Conservation (phyloP, 163 green algal genomes). For the Coccomyxa subellipsoidea region DNA sequence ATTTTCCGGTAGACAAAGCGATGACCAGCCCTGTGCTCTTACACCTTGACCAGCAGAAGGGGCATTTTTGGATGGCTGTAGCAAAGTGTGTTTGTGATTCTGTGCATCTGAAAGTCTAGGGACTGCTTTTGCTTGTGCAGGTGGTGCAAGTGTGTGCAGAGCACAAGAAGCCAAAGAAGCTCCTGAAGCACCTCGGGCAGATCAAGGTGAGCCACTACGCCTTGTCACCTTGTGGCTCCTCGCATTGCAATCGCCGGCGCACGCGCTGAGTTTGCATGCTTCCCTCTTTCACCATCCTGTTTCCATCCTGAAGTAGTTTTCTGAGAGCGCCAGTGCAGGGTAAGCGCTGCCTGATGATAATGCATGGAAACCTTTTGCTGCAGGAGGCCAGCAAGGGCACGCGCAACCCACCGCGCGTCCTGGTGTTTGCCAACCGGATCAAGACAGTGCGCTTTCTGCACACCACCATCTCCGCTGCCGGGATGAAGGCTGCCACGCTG, state of each 20-base stretch:
- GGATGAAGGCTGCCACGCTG: conserved; percentile 53
- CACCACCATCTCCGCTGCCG: conserved; percentile 38
- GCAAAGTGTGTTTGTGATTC: not conserved
- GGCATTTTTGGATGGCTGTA: too few species aligned
- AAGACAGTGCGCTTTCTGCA: conserved; percentile 78
- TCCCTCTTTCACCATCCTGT: too few species aligned
- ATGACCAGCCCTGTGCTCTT: too few species aligned
- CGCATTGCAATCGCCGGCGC: too few species aligned
- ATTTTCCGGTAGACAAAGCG: too few species aligned
- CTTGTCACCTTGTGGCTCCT: too few species aligned
- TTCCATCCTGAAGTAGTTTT: too few species aligned
- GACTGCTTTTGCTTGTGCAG: not conserved
- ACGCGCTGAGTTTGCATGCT: too few species aligned
- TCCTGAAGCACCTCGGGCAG: conserved; percentile 73
- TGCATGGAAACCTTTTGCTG: not conserved
- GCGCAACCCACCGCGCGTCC: conserved; percentile 65
- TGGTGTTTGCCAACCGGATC: conserved; percentile 87
- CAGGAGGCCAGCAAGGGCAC: conserved; percentile 4
- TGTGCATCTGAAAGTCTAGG: not conserved
- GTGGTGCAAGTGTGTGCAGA: conserved; percentile 91
- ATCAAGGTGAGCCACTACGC: conserved; percentile 48
- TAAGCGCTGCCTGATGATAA: not conserved
- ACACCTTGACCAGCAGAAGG: not conserved
- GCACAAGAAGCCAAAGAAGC: conserved; percentile 91
- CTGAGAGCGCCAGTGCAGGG: not conserved